A percentile compares a stretch with the other conserved stretches of the same genome.
Evolutionary conservation across 176 grass and related monocot genomes (phyloP).

Genomic region (Hsuehochloa calcarea): DNA sequence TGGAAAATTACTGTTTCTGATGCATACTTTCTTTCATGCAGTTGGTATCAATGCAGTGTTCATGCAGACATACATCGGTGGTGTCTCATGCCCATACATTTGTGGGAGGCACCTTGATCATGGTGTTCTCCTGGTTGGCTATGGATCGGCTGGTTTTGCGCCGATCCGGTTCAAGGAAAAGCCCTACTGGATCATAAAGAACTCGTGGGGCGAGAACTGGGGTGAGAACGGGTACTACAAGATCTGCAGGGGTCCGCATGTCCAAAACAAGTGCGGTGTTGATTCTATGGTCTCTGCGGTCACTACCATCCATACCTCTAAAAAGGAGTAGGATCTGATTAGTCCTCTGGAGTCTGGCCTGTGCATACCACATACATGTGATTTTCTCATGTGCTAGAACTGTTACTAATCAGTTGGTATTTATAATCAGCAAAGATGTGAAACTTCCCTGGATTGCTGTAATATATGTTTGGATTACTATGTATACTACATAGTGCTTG

Average conservation of each 20-base stretch:
- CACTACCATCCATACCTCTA: constrained; percentile 50
- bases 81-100: constrained; percentile 80
- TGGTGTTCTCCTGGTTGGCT: constrained; percentile 80
- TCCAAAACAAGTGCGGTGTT: constrained; percentile 56
- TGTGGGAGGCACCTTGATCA: constrained; percentile 84
- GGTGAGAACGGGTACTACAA: constrained; percentile 80
- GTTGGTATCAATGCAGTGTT: constrained; percentile 78
- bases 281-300: constrained; percentile 83
- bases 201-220: constrained; percentile 88
- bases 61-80: constrained; percentile 93
- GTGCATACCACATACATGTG: constrained; percentile 13
- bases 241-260: constrained; percentile 64
- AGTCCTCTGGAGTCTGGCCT: not conserved
- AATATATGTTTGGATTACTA: not conserved
- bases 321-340: constrained; percentile 31
- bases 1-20: not conserved
- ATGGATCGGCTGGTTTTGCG: constrained; percentile 63
- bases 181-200: constrained; percentile 97
- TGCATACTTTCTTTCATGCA: constrained; percentile 39
- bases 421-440: constrained; percentile 12
- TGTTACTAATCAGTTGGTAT: not conserved
- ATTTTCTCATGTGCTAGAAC: constrained; percentile 1
- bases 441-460: constrained; percentile 8
- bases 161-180: constrained; percentile 83
- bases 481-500: not conserved